Evolutionary conservation across 108 stramenopile species (phyloP).

Genomic region (Cyclotella cryptica): DNA sequence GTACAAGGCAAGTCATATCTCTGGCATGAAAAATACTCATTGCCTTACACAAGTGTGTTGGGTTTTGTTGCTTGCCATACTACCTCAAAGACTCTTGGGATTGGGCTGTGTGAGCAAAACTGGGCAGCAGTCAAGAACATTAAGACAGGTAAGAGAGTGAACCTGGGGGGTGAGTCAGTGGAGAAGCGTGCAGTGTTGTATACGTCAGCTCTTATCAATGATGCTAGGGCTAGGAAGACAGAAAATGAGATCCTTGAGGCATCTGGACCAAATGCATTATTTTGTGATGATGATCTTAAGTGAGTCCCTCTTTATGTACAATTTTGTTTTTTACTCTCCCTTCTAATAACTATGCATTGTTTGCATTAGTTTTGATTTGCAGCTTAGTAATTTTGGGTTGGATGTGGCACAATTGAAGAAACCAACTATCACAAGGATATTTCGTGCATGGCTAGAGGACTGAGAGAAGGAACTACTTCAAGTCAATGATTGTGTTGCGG

Average conservation of each 20-base stretch:
- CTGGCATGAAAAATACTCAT: slow-evolving; percentile 17
- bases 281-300: neutral
- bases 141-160: slow-evolving; percentile 4
- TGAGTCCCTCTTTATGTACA: neutral
- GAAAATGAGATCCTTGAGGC: neutral
- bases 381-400: too few relatives aligned
- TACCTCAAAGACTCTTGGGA: neutral
- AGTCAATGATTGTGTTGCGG: too few relatives aligned
- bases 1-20: neutral
- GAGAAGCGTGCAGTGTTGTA: neutral
- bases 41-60: slow-evolving; percentile 5
- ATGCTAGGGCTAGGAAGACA: neutral
- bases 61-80: neutral
- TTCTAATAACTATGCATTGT: too few relatives aligned
- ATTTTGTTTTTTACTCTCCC: too few relatives aligned
- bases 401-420: too few relatives aligned
- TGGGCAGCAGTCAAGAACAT: neutral
- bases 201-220: neutral
- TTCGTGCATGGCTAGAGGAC: too few relatives aligned
- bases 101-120: neutral
- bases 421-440: too few relatives aligned
- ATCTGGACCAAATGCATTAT: neutral
- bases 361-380: too few relatives aligned
- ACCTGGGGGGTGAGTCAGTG: neutral
- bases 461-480: too few relatives aligned